Base-by-base conservation (phyloP, 2,329 filamentous ascomycete species). In the Ustilaginoidea virens region DNA sequence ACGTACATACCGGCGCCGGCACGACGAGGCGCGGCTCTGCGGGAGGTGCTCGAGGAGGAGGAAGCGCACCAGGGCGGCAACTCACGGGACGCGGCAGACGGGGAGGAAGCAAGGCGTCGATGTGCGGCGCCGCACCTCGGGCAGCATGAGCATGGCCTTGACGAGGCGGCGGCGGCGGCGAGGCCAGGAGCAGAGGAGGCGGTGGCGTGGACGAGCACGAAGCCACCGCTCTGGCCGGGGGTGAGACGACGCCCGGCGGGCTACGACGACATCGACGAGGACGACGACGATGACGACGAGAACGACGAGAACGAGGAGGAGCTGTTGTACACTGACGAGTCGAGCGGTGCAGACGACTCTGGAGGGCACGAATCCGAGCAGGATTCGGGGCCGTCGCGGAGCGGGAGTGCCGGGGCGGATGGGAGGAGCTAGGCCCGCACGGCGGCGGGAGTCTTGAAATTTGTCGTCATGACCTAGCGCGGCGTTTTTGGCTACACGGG, bases 1-100 rank as follows among this genome's bases (percentile, higher is more conserved):
- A 69, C 59, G 12, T 61, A 74, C 6, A 74, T 77, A 10, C 71
- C 72, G 3, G 69, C 72, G 1, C 72, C 72, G 12, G 60, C 63
- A 20, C 60, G 72, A n/a, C 55, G 60, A 33, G 68, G 69, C 5
- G 60, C 63, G 0, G 64, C 67, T 26, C 45, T 74, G 4, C 61
- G 63, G n/a, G 59, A 64, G 30, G 55, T 74, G 6, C 47, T 71
- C 2, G 66, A 71, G 33, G 68, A 74, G 34, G 65, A 70, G 32
- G 58, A 48, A 18, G 28, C 27, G 17, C 8, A 26, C 16, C 27
- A 30, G 17, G 29, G 29, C 22, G 27, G 38, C 1, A 28, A 26
- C 9, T 29, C 33, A 7, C 34, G 30, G 8, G 35, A 29, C 9
- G 27, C 32, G 4, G 34, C 32, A 16, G 31, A 32, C 14, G 34